Conservation (phyloP, 106 monocot species). For the Platanthera zijinensis region DNA sequence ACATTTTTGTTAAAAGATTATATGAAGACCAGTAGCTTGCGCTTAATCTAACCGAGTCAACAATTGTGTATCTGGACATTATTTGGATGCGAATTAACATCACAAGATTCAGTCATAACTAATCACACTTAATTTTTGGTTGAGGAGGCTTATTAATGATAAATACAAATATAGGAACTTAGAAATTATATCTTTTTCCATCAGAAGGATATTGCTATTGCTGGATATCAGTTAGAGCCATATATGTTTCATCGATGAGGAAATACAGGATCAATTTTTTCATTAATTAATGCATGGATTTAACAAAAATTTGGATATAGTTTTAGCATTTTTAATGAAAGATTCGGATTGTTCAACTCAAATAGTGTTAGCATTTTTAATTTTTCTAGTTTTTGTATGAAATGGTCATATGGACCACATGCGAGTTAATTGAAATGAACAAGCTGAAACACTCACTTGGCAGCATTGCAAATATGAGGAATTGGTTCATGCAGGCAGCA, state of each 20-base stretch:
- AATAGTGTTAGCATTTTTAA: not conserved
- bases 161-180: not conserved
- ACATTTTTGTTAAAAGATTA: conserved; percentile 21
- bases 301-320: not conserved
- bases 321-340: not conserved
- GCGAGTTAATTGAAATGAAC: not conserved
- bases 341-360: not conserved
- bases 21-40: not conserved
- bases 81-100: not conserved
- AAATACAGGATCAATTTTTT: too few species aligned
- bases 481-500: not conserved
- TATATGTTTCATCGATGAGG: too few species aligned
- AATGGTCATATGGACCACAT: not conserved
- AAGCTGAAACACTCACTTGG: not conserved
- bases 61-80: not conserved
- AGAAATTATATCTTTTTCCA: too few species aligned
- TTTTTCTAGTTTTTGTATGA: not conserved
- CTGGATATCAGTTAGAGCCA: too few species aligned
- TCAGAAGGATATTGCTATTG: too few species aligned
- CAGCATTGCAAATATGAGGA: conserved; percentile 1
- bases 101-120: not conserved
- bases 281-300: too few species aligned
- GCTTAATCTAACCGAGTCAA: not conserved
- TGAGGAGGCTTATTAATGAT: not conserved
- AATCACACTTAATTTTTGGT: not conserved